Percentiles rank a stretch among this genome's conserved stretches.
Conservation (phyloP, 768 basidiomycete genomes). For the Russula sp. region DNA sequence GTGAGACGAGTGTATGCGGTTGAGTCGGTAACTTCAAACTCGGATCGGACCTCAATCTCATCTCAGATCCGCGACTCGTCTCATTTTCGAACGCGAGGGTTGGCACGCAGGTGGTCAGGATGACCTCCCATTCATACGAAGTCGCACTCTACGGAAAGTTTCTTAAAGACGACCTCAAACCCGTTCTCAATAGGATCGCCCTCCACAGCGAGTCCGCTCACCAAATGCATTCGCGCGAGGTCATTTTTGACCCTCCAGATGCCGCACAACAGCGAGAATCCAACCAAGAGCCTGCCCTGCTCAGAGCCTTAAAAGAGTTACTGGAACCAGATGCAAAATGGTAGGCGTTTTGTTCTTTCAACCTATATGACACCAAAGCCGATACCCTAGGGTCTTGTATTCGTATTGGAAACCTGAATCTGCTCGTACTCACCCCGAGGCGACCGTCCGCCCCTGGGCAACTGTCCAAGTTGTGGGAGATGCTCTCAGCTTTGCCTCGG, state of each 20-base stretch:
- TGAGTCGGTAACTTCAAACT: not conserved
- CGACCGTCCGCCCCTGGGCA: slow-evolving; percentile 84
- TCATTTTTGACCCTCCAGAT: slow-evolving; percentile 79
- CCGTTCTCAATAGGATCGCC: slow-evolving; percentile 78
- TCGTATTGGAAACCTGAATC: slow-evolving; percentile 83
- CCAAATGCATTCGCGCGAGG: slow-evolving; percentile 69
- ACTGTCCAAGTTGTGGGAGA: slow-evolving; percentile 76
- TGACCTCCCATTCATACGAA: slow-evolving; percentile 62
- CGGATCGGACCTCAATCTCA: not conserved
- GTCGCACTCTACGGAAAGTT: slow-evolving; percentile 82
- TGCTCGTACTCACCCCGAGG: slow-evolving; percentile 79
- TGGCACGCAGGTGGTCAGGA: not conserved
- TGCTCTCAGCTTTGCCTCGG: slow-evolving; percentile 74
- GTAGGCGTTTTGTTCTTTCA: slow-evolving; percentile 40
- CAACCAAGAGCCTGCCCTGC: slow-evolving; percentile 61
- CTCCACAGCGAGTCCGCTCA: slow-evolving; percentile 76
- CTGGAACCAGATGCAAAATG: slow-evolving; percentile 61
- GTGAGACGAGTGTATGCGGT: not conserved
- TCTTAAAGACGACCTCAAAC: slow-evolving; percentile 68
- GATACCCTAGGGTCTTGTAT: slow-evolving; percentile 60
- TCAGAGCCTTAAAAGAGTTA: slow-evolving; percentile 75
- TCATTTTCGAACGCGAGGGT: not conserved
- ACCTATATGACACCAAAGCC: slow-evolving; percentile 3
- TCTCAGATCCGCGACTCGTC: slow-evolving; percentile 12
- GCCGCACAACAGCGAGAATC: slow-evolving; percentile 58